Evolutionary conservation across 2,329 filamentous ascomycete genomes (phyloP).

Genomic region (Periglandula ipomoeae): DNA sequence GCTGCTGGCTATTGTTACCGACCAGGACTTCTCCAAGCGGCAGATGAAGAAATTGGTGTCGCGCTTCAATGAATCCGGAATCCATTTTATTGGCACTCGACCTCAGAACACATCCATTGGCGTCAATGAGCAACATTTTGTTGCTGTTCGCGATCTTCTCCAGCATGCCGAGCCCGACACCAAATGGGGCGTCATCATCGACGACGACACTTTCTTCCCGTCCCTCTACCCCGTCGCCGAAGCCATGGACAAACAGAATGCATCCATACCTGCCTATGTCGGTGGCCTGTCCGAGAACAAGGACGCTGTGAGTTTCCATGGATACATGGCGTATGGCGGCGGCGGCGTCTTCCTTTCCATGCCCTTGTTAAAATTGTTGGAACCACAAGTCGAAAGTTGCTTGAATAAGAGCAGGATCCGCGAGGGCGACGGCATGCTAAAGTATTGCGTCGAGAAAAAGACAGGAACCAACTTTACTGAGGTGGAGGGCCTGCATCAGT

Average conservation of each 20-base stretch:
- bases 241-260: conserved; percentile 38
- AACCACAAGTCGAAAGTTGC: conserved; percentile 38
- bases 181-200: conserved; percentile 47
- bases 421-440: conserved; percentile 46
- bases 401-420: conserved; percentile 29
- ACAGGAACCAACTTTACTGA: conserved; percentile 45
- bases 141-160: conserved; percentile 41
- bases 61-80: conserved; percentile 19
- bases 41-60: conserved; percentile 19
- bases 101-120: conserved; percentile 25
- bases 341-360: conserved; percentile 50
- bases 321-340: conserved; percentile 52
- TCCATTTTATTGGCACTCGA: conserved; percentile 24
- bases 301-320: conserved; percentile 39
- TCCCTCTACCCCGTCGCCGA: conserved; percentile 40
- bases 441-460: conserved; percentile 46
- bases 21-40: conserved; percentile 16
- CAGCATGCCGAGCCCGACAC: conserved; percentile 33
- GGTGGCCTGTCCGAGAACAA: conserved; percentile 50
- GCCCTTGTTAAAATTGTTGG: conserved; percentile 39
- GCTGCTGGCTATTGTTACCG: conserved; percentile 42
- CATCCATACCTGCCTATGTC: conserved; percentile 40
- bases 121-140: conserved; percentile 48
- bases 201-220: conserved; percentile 57
- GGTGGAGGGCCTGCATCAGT: conserved; percentile 46